Conservation (phyloP, 2,329 filamentous ascomycete genomes). For the Phialophora expanda region DNA sequence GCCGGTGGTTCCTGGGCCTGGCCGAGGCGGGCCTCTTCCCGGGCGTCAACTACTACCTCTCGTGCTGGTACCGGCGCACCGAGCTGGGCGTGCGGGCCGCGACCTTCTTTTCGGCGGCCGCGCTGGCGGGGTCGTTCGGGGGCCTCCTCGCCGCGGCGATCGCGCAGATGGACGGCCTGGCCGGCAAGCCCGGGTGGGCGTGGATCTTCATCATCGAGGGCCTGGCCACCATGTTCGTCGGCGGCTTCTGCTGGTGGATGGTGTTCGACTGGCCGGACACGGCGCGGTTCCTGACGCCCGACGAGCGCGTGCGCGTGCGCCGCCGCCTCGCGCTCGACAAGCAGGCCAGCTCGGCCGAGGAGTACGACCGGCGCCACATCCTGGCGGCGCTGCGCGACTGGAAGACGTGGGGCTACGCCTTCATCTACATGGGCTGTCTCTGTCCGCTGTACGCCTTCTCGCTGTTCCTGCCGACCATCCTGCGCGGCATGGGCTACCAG, state of each 20-base stretch:
- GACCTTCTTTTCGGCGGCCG: constrained; percentile 60
- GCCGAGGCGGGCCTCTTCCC: constrained; percentile 60
- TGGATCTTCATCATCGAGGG: constrained; percentile 57
- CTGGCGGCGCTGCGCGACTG: constrained; percentile 57
- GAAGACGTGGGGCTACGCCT: constrained; percentile 53
- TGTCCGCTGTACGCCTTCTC: constrained; percentile 65
- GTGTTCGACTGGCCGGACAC: constrained; percentile 59
- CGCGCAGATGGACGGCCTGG: constrained; percentile 49
- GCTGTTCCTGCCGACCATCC: constrained; percentile 64
- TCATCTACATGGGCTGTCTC: constrained; percentile 59
- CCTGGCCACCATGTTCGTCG: constrained; percentile 46
- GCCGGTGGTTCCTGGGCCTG: constrained; percentile 57
- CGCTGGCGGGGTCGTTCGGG: constrained; percentile 60
- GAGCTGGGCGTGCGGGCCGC: constrained; percentile 65
- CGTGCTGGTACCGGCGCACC: constrained; percentile 63
- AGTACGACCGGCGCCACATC: constrained; percentile 53
- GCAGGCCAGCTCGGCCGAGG: constrained; percentile 51
- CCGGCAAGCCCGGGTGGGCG: constrained; percentile 51
- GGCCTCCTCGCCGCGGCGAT: constrained; percentile 61
- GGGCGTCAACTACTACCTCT: constrained; percentile 50
- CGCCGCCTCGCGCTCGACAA: constrained; percentile 50
- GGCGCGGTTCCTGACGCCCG: constrained; percentile 51
- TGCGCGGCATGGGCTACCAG: constrained; percentile 61
- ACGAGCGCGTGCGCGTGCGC: constrained; percentile 48
- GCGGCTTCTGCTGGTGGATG: constrained; percentile 52